Conservation (phyloP, 257 asterid species). For the Lycium ferocissimum region DNA sequence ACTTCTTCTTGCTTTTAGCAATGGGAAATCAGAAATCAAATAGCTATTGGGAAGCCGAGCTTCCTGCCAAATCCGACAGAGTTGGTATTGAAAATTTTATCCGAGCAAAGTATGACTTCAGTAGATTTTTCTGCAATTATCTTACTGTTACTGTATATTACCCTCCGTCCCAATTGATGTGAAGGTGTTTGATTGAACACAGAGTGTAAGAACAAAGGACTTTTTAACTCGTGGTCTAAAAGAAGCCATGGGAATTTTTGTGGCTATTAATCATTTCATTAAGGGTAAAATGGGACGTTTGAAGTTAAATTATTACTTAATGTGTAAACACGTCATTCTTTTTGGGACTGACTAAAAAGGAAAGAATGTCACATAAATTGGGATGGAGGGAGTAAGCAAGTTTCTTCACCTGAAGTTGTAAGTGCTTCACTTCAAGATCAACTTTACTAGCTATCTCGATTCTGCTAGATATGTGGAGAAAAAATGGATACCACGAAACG, state of each 20-base stretch:
- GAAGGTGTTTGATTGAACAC: too few species aligned
- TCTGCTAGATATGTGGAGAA: conserved; percentile 51
- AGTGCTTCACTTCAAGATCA: background rate
- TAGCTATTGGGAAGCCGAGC: conserved; percentile 56
- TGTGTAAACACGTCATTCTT: too few species aligned
- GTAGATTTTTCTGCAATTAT: conserved; percentile 14
- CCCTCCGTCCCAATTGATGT: too few species aligned
- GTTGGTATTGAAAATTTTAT: conserved; percentile 55
- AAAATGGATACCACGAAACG: conserved; percentile 45
- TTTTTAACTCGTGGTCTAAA: too few species aligned
- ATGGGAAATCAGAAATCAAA: conserved; percentile 56
- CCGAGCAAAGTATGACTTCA: conserved; percentile 51
- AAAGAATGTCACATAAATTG: too few species aligned
- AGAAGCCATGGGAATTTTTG: too few species aligned
- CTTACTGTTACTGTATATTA: conserved; percentile 14
- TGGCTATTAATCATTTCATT: too few species aligned
- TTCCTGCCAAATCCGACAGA: conserved; percentile 45
- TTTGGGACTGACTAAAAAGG: too few species aligned
- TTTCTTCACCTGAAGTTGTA: background rate
- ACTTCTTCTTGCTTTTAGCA: conserved; percentile 30
- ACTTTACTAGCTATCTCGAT: background rate
- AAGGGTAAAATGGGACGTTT: too few species aligned
- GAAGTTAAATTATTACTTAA: too few species aligned
- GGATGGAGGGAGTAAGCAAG: background rate
- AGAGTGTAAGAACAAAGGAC: too few species aligned